Conservation (phyloP, 192 early-diverging fungal species). For the Backusella tuberculispora region DNA sequence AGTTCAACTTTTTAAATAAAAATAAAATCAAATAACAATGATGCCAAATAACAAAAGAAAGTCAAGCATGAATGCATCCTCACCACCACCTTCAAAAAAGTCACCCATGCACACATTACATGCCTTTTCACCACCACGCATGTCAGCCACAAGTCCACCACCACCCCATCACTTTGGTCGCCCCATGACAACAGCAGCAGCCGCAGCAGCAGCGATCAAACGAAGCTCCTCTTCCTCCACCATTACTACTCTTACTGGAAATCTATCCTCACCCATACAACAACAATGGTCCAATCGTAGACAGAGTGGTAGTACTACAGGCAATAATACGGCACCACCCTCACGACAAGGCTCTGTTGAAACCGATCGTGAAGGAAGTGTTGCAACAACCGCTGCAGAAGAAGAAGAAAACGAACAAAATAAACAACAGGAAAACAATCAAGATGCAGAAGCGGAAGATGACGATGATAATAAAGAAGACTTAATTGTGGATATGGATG, state of each 20-base stretch:
- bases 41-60: constrained; percentile 22
- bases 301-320: constrained; percentile 2
- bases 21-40: background rate
- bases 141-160: background rate
- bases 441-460: constrained; percentile 49
- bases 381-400: background rate
- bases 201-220: constrained; percentile 24
- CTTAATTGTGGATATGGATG: constrained; percentile 53
- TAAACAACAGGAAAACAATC: background rate
- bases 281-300: background rate
- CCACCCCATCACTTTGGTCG: constrained; percentile 17
- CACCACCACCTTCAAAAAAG: constrained; percentile 17
- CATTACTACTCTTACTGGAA: background rate
- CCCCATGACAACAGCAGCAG: constrained; percentile 26
- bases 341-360: constrained; percentile 32
- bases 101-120: background rate
- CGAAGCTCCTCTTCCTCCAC: background rate
- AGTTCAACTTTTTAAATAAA: too few species aligned
- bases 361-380: constrained; percentile 27
- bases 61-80: background rate
- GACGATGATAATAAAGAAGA: constrained; percentile 59
- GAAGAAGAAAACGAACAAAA: constrained; percentile 17
- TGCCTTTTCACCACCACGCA: constrained; percentile 12
- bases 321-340: background rate
- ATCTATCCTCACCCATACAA: background rate